Conservation (phyloP, 306 rosid species). For the Lagenaria siceraria region DNA sequence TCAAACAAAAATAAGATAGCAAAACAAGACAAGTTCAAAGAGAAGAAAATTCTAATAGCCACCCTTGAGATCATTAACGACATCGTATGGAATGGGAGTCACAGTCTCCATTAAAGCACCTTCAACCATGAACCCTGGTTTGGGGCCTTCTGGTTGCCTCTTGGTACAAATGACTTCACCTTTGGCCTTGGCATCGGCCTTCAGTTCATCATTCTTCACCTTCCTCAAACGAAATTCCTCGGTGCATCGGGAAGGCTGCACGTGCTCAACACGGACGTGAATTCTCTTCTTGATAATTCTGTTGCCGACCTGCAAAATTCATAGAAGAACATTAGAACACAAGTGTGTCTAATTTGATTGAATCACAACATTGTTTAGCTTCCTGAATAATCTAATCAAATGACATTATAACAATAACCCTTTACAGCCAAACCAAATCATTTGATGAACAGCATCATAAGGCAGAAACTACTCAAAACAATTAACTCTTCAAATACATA, state of each 20-base stretch:
- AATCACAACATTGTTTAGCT: neutral
- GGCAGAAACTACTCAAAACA: neutral
- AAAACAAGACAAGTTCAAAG: neutral
- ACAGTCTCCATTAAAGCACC: slow-evolving; percentile 83
- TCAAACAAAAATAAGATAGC: neutral
- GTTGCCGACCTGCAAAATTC: slow-evolving; percentile 49
- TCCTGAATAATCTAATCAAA: neutral
- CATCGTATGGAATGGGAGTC: slow-evolving; percentile 93
- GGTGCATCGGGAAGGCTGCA: slow-evolving; percentile 63
- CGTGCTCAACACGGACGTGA: slow-evolving; percentile 92
- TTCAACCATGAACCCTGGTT: slow-evolving; percentile 90
- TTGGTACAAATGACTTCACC: slow-evolving; percentile 73
- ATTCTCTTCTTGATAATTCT: slow-evolving; percentile 70
- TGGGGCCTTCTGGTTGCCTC: slow-evolving; percentile 85
- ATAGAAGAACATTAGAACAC: neutral
- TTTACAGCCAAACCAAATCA: neutral
- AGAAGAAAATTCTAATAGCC: slow-evolving; percentile 44
- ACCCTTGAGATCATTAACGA: slow-evolving; percentile 92
- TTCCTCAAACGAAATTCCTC: slow-evolving; percentile 72
- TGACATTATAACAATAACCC: neutral
- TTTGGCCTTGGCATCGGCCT: slow-evolving; percentile 72
- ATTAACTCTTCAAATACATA: neutral
- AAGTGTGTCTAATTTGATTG: neutral
- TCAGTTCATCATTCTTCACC: slow-evolving; percentile 53
- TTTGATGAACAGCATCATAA: neutral